Conservation (phyloP, 306 rosid genomes). For the Ziziphus jujuba region DNA sequence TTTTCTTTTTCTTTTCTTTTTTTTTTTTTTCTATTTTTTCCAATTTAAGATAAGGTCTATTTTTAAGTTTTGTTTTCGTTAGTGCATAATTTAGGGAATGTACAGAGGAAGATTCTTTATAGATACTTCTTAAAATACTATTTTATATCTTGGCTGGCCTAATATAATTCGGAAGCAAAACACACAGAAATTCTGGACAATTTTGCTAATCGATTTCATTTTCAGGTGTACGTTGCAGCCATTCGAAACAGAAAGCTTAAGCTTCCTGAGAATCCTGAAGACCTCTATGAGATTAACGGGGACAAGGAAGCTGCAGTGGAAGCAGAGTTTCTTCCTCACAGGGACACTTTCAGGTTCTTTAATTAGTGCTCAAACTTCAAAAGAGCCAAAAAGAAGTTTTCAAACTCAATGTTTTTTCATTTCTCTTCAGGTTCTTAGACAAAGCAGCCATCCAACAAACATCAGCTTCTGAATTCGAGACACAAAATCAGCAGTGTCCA, state of each 20-base stretch:
- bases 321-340: conserved; percentile 72
- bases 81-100: too few relatives aligned
- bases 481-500: conserved; percentile 19
- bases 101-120: too few relatives aligned
- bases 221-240: conserved; percentile 84
- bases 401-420: background rate
- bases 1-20: too few relatives aligned
- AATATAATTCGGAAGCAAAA: background rate
- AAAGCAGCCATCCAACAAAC: conserved; percentile 67
- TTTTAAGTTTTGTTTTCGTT: too few relatives aligned
- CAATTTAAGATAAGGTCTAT: too few relatives aligned
- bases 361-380: background rate
- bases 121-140: background rate
- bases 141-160: background rate
- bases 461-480: conserved; percentile 25
- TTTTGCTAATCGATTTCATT: conserved; percentile 3
- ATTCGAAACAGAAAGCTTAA: conserved; percentile 66
- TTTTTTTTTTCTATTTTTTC: too few relatives aligned
- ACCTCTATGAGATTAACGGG: conserved; percentile 60
- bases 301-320: conserved; percentile 66
- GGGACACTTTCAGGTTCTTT: conserved; percentile 51
- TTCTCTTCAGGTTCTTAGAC: conserved; percentile 68
- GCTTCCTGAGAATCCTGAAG: conserved; percentile 63
- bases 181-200: background rate
- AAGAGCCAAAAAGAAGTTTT: background rate